A percentile compares a stretch with the other conserved stretches of the same genome.
Evolutionary conservation across 768 basidiomycete species (phyloP).

Genomic region (Neoboletus brunneissimus): DNA sequence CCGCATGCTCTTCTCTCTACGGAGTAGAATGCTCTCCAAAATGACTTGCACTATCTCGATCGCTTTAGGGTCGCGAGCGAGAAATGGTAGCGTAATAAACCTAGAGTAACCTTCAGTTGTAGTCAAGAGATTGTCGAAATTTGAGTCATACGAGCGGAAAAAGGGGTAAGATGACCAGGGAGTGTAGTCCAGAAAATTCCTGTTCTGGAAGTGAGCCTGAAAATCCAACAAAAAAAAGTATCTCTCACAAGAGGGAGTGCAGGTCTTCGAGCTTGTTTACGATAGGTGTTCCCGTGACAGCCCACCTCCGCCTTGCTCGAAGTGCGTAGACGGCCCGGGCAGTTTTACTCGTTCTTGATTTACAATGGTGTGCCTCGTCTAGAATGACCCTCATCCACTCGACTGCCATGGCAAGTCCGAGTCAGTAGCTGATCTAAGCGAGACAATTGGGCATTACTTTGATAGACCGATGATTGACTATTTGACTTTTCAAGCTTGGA

Average conservation of each 20-base stretch:
- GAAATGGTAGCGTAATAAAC: conserved; percentile 89
- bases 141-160: conserved; percentile 72
- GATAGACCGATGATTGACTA: conserved; percentile 60
- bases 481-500: conserved; percentile 60
- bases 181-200: conserved; percentile 73
- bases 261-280: conserved; percentile 92
- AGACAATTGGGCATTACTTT: conserved; percentile 46
- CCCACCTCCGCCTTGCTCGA: conserved; percentile 79
- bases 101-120: conserved; percentile 36
- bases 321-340: conserved; percentile 88
- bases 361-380: conserved; percentile 95
- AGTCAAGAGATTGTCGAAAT: background rate
- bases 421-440: conserved; percentile 6
- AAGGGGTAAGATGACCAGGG: conserved; percentile 84
- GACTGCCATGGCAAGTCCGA: conserved; percentile 40
- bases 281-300: conserved; percentile 93
- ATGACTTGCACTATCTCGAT: conserved; percentile 96
- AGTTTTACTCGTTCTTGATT: conserved; percentile 83
- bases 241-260: conserved; percentile 77
- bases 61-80: conserved; percentile 86
- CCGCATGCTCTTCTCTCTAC: conserved; percentile 91
- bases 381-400: conserved; percentile 81
- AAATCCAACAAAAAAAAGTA: conserved; percentile 39
- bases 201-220: conserved; percentile 28
- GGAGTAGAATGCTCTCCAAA: conserved; percentile 79